Evolutionary conservation across 2,329 filamentous ascomycete species (phyloP).

Genomic region (Aulographum hederae): DNA sequence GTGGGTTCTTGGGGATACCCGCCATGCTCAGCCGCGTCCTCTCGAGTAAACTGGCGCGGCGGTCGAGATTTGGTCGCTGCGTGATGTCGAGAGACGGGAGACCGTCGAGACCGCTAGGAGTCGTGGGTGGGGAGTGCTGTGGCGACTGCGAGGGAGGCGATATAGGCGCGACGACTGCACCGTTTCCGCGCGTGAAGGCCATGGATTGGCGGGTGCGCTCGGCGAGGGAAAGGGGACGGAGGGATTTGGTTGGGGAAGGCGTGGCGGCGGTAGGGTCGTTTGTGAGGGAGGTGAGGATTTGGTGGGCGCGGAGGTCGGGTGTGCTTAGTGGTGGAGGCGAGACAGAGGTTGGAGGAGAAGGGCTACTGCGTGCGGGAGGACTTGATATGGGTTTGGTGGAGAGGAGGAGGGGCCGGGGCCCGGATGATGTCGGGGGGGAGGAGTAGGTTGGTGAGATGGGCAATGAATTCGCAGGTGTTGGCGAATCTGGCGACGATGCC

Average conservation of each 20-base stretch:
- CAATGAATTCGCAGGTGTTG: too few relatives aligned
- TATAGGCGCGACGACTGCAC: too few relatives aligned
- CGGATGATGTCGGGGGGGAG: too few relatives aligned
- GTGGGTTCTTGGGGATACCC: slow-evolving; percentile 26
- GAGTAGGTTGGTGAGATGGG: too few relatives aligned
- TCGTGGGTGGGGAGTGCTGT: not conserved
- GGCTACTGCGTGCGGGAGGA: too few relatives aligned
- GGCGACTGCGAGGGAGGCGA: too few relatives aligned
- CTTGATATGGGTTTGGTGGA: too few relatives aligned
- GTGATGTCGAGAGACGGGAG: not conserved
- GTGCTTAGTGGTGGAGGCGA: not conserved
- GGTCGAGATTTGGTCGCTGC: slow-evolving; percentile 8
- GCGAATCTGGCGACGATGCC: too few relatives aligned
- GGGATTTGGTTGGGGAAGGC: slow-evolving; percentile 19
- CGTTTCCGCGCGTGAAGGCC: slow-evolving; percentile 10
- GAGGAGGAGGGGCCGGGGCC: too few relatives aligned
- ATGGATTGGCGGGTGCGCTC: slow-evolving; percentile 30
- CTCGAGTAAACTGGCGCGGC: slow-evolving; percentile 42
- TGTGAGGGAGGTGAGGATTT: slow-evolving; percentile 15
- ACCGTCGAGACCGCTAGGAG: too few relatives aligned
- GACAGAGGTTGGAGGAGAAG: too few relatives aligned
- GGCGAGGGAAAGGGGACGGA: slow-evolving; percentile 21
- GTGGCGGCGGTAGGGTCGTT: slow-evolving; percentile 12
- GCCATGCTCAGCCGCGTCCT: slow-evolving; percentile 71
- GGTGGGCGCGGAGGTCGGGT: slow-evolving; percentile 9